Evolutionary conservation across 345 rosid genomes (phyloP).

Genomic region (Bruguiera sexangula): DNA sequence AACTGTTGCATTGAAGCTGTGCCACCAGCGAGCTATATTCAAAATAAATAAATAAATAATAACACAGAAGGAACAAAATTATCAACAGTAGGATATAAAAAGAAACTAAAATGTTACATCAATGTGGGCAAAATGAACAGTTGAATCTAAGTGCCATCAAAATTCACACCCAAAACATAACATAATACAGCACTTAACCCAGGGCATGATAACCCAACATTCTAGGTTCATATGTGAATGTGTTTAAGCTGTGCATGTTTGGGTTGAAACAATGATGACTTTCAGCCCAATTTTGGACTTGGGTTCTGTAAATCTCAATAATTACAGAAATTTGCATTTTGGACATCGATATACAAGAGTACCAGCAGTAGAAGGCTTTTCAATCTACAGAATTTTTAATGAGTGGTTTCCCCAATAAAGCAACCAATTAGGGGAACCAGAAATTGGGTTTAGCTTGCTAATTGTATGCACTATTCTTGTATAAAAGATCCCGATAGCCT

Average conservation of each 20-base stretch:
- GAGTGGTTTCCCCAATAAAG: neutral
- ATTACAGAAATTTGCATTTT: neutral
- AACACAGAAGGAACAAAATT: constrained; percentile 13
- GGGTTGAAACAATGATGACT: too few relatives aligned
- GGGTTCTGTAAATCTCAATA: too few relatives aligned
- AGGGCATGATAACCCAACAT: neutral
- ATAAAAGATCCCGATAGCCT: neutral
- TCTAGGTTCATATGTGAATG: neutral
- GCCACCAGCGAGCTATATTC: constrained; percentile 92
- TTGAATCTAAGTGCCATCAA: neutral
- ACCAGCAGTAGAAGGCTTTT: neutral
- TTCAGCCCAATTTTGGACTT: too few relatives aligned
- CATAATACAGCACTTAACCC: too few relatives aligned
- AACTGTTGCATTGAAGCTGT: constrained; percentile 98
- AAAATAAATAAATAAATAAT: constrained; percentile 6
- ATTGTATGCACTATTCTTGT: too few relatives aligned
- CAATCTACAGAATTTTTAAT: neutral
- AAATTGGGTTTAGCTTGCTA: too few relatives aligned
- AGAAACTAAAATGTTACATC: neutral
- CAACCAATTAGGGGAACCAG: neutral
- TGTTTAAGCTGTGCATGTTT: too few relatives aligned
- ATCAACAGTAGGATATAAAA: neutral
- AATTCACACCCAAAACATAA: too few relatives aligned
- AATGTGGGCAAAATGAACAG: neutral
- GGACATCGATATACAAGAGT: neutral